phyloP scores from a whole-genome alignment of 2,329 filamentous ascomycete species.

The Aspergillus proliferans region DNA sequence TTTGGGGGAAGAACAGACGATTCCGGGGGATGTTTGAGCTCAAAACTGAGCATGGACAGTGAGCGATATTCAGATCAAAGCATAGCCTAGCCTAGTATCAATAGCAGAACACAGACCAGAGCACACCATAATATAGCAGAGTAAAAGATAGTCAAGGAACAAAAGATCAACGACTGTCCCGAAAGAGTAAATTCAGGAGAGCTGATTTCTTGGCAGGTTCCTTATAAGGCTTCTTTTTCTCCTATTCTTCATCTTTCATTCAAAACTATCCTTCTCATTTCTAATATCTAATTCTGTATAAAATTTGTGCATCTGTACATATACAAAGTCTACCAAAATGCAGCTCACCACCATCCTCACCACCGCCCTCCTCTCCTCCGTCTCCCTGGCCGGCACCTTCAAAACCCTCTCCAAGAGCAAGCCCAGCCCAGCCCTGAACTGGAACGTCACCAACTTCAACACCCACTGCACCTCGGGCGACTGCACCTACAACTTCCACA shows the following conservation, averaged over 20 bases:
- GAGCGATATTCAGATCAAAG: too few relatives aligned
- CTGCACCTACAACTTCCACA: constrained; percentile 29
- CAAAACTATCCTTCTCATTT: not conserved
- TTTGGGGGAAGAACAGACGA: not conserved
- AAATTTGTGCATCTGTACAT: constrained; percentile 1
- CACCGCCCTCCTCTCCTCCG: constrained; percentile 17
- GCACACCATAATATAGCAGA: too few relatives aligned
- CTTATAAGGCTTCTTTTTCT: constrained; percentile 1
- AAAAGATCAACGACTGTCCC: too few relatives aligned
- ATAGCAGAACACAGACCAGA: too few relatives aligned
- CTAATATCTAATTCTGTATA: not conserved
- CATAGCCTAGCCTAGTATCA: too few relatives aligned
- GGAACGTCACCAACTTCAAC: constrained; percentile 26
- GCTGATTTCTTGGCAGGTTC: not conserved
- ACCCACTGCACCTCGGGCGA: constrained; percentile 27
- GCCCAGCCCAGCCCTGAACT: constrained; percentile 17
- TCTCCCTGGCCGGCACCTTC: constrained; percentile 15
- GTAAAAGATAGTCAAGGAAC: too few relatives aligned
- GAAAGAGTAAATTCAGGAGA: too few relatives aligned
- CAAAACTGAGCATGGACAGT: not conserved
- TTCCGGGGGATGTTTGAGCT: not conserved
- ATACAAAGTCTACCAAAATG: constrained; percentile 16
- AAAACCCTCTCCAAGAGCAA: constrained; percentile 6
- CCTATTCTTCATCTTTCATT: not conserved
- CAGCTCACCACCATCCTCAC: constrained; percentile 22